Evolutionary conservation across 2,329 filamentous ascomycete genomes (phyloP).

Genomic region (Colletotrichum lindemuthianum): DNA sequence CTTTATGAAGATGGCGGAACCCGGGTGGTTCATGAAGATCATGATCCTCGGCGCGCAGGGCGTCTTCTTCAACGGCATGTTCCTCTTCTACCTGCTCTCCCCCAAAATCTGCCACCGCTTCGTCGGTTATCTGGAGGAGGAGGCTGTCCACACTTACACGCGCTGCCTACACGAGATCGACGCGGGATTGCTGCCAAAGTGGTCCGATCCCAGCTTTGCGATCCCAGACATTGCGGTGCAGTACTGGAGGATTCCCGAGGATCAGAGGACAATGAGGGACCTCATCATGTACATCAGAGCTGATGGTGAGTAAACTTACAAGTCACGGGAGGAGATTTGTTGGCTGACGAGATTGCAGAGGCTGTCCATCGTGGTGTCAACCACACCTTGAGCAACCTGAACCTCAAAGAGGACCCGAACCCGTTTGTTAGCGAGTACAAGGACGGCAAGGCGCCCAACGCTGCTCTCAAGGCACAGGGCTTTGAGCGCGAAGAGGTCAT

Average conservation of each 20-base stretch:
- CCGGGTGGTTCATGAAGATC: slow-evolving; percentile 86
- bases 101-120: slow-evolving; percentile 93
- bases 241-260: slow-evolving; percentile 96
- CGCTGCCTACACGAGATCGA: slow-evolving; percentile 89
- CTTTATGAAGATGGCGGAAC: slow-evolving; percentile 86
- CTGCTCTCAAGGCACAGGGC: slow-evolving; percentile 72
- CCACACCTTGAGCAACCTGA: slow-evolving; percentile 89
- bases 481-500: slow-evolving; percentile 88
- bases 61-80: slow-evolving; percentile 95
- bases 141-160: slow-evolving; percentile 95
- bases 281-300: slow-evolving; percentile 88
- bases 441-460: slow-evolving; percentile 74
- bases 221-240: slow-evolving; percentile 90
- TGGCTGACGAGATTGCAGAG: slow-evolving; percentile 57
- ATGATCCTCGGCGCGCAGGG: slow-evolving; percentile 94
- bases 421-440: slow-evolving; percentile 89
- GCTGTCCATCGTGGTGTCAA: slow-evolving; percentile 94
- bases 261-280: slow-evolving; percentile 83
- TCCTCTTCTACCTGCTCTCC: slow-evolving; percentile 86
- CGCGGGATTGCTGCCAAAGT: slow-evolving; percentile 82
- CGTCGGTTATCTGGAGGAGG: slow-evolving; percentile 96
- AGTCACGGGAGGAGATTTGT: too few relatives aligned
- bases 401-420: slow-evolving; percentile 89
- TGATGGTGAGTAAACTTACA: slow-evolving; percentile 53
- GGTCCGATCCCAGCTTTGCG: slow-evolving; percentile 74